Evolutionary conservation across 306 rosid species (phyloP).

Genomic region (Trifolium dubium): DNA sequence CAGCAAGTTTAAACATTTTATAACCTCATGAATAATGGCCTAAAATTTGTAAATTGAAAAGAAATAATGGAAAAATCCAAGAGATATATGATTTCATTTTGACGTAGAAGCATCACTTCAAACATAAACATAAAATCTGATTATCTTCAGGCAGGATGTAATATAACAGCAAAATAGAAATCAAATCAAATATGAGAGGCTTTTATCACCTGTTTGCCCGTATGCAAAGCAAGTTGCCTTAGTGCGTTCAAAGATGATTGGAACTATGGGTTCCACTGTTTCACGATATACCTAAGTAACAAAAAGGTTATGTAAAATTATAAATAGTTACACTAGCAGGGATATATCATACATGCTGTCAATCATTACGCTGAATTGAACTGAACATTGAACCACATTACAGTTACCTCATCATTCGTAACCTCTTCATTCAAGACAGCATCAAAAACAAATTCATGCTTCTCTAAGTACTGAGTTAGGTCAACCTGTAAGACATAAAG

Average conservation of each 20-base stretch:
- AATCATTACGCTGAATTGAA: constrained; percentile 10
- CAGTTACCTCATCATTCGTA: constrained; percentile 86
- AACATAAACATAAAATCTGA: background rate
- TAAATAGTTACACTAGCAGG: constrained; percentile 30
- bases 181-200: constrained; percentile 38
- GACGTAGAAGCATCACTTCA: constrained; percentile 21
- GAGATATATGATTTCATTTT: background rate
- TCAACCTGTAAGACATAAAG: constrained; percentile 75
- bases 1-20: background rate
- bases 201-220: constrained; percentile 90
- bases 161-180: constrained; percentile 30
- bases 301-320: constrained; percentile 11
- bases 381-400: constrained; percentile 32
- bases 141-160: constrained; percentile 21
- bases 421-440: constrained; percentile 98
- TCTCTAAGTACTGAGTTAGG: constrained; percentile 90
- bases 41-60: constrained; percentile 2
- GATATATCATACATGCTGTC: constrained; percentile 11
- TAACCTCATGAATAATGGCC: constrained; percentile 1
- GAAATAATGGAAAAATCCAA: background rate
- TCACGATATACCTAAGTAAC: constrained; percentile 79
- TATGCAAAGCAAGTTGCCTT: constrained; percentile 99
- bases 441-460: constrained; percentile 95
- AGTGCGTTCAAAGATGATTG: constrained; percentile 93
- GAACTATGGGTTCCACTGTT: constrained; percentile 99